Percentiles rank a stretch among this genome's conserved stretches.
phyloP scores from a whole-genome alignment of 2,329 filamentous ascomycete species.

The Fonsecaea erecta region DNA sequence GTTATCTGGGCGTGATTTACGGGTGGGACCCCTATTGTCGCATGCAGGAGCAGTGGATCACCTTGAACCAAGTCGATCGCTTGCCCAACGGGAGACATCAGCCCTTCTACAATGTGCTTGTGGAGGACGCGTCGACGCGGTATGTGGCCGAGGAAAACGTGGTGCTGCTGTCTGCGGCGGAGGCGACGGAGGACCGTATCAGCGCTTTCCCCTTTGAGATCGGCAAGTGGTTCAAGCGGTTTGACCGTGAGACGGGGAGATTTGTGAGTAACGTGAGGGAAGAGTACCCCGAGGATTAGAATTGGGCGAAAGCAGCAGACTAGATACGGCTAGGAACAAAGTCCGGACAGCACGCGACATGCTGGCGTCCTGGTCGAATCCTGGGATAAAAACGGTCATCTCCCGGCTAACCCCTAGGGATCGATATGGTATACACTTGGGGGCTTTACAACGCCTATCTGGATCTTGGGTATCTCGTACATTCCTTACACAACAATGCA shows the following conservation, averaged over 20 bases:
- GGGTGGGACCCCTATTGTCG: conserved; percentile 76
- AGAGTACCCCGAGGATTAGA: conserved; percentile 84
- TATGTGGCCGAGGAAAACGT: conserved; percentile 86
- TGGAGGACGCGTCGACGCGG: conserved; percentile 69
- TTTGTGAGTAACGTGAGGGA: conserved; percentile 86
- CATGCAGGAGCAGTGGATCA: conserved; percentile 67
- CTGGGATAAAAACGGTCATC: no score
- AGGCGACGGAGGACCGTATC: conserved; percentile 57
- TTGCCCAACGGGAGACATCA: conserved; percentile 65
- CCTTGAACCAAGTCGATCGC: conserved; percentile 66
- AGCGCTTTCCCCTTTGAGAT: conserved; percentile 51
- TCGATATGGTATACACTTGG: no score
- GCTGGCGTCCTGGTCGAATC: no score
- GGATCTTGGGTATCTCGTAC: no score
- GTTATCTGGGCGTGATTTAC: conserved; percentile 79
- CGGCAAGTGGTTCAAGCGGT: conserved; percentile 87
- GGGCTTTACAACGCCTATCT: no score
- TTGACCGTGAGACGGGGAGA: conserved; percentile 66
- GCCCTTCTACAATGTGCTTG: conserved; percentile 85
- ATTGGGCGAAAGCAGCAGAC: no score
- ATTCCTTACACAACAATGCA: no score
- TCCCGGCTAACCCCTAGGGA: no score
- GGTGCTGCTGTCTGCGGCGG: conserved; percentile 58
- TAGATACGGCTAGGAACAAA: no score
- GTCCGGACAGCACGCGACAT: no score